Percentiles rank a stretch among this genome's conserved stretches.
These are phyloP conservation scores for Yamadazyma kitorensis DNA, from an alignment of 805 yeast genomes.

Conservation along the genomic window DNA sequence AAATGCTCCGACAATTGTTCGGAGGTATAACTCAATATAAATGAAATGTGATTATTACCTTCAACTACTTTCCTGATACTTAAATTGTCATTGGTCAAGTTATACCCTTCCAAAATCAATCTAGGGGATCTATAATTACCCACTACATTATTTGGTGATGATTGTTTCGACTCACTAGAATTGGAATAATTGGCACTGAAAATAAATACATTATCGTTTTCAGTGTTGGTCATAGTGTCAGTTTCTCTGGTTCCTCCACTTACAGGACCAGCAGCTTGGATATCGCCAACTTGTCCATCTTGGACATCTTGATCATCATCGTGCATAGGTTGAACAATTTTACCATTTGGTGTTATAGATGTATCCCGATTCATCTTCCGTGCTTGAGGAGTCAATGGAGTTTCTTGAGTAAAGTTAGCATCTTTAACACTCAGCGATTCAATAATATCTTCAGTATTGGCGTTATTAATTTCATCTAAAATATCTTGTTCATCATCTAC, in stretches of 20 bases:
- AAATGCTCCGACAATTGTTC: conserved; percentile 71
- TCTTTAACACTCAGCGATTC: conserved; percentile 13
- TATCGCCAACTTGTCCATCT: not conserved
- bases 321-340: not conserved
- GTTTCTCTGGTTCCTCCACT: conserved; percentile 4
- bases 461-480: conserved; percentile 37
- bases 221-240: conserved; percentile 2
- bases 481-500: conserved; percentile 33
- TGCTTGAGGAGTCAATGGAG: conserved; percentile 30
- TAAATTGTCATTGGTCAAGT: conserved; percentile 25
- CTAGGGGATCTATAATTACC: conserved; percentile 19
- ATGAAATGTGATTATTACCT: conserved; percentile 68
- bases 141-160: conserved; percentile 1
- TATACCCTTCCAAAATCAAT: conserved; percentile 34
- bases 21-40: conserved; percentile 71
- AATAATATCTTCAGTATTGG: conserved; percentile 34
- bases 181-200: conserved; percentile 12
- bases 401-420: conserved; percentile 18
- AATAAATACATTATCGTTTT: conserved; percentile 14
- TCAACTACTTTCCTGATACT: conserved; percentile 42
- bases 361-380: not conserved
- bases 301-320: conserved; percentile 1
- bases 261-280: not conserved
- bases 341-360: conserved; percentile 1
- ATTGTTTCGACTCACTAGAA: conserved; percentile 4